Base-by-base conservation (phyloP, 129 eudicot species). In the Lonicera japonica region DNA sequence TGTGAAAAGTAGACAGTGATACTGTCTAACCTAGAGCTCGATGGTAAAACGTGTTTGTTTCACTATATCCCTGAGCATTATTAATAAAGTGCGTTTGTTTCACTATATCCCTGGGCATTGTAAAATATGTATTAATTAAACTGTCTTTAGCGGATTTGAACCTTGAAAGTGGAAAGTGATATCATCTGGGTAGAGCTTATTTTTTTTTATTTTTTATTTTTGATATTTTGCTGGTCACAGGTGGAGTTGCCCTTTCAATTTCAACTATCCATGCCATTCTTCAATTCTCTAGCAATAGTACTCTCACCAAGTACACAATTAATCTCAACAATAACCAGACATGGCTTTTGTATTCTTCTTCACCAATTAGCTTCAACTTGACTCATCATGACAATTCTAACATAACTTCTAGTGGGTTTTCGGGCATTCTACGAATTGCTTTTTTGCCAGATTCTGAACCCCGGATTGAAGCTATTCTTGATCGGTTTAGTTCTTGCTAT, bases 181-280 rank as follows among this genome's bases (percentile, higher is more conserved):
- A n/a, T n/a, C n/a, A n/a, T n/a, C n/a, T n/a, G n/a, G n/a, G n/a
- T n/a, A n/a, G n/a, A n/a, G n/a, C n/a, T n/a, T n/a, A n/a, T n/a
- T n/a, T n/a, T n/a, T n/a, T n/a, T n/a, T n/a, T n/a, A n/a, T n/a
- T n/a, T n/a, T n/a, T n/a, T n/a, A n/a, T n/a, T n/a, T n/a, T n/a
- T n/a, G n/a, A n/a, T n/a, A n/a, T n/a, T n/a, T n/a, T n/a, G n/a
- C n/a, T 64, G 43, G 77, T 76, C 41, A 25, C 58, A 19, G 60
- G 62, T 29, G 47, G 20, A 0, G 69, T 73, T 19, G 40, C 59
- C 1, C 64, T 88, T 17, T 73, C 77, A 8, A 70, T 92, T 66
- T 80, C 95, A 0, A 92, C 98, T 6, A 60, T 83, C 51, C 98
- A 92, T 54, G 88, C 91, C 6, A 80, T 88, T 74, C 79, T 85